These are phyloP conservation scores for Fusarium napiforme DNA, from an alignment of 2,329 filamentous ascomycete genomes.

Conservation along the genomic window DNA sequence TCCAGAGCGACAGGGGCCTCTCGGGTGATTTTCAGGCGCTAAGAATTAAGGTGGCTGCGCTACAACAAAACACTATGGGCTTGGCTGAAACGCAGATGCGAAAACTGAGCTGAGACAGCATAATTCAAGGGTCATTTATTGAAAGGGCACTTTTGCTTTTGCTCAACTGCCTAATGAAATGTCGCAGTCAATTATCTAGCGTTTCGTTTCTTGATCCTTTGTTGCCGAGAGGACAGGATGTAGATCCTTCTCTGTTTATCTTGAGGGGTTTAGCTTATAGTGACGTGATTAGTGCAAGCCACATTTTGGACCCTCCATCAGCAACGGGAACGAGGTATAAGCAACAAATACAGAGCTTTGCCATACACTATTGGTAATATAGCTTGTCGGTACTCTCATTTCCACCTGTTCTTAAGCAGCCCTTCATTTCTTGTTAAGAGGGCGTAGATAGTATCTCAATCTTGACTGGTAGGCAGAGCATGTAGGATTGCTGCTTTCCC, in stretches of 20 bases:
- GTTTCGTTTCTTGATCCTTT: too few species aligned
- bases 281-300: background rate
- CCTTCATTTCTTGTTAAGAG: accelerated
- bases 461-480: background rate
- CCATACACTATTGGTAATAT: accelerated
- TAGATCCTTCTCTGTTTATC: background rate
- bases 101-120: background rate
- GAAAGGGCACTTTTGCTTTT: background rate
- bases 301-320: background rate
- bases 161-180: accelerated
- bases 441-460: accelerated
- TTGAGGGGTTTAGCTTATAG: background rate
- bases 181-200: accelerated
- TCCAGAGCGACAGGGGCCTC: conserved; percentile 16
- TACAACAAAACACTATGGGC: background rate
- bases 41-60: background rate
- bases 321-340: too few species aligned
- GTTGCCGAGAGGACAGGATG: background rate
- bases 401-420: accelerated
- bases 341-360: background rate
- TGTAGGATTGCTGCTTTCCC: background rate
- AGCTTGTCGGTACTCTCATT: accelerated
- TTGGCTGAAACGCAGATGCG: background rate
- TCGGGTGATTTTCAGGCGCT: background rate
- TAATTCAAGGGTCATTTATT: background rate